phyloP scores from a whole-genome alignment of 2,329 filamentous ascomycete species.

The Anisogramma anomala region DNA sequence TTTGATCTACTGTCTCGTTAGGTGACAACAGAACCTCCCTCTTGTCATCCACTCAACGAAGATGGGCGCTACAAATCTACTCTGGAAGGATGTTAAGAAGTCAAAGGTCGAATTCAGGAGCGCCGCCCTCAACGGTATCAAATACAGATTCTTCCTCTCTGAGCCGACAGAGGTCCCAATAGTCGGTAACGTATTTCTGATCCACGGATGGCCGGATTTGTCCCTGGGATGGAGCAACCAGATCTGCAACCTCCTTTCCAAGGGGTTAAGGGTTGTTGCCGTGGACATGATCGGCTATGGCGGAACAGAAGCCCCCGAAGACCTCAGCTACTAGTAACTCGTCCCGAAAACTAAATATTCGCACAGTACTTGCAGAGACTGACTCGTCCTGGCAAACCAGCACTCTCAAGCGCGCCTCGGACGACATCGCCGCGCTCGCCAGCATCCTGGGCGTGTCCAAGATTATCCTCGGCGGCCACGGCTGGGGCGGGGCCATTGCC shows the following conservation, averaged over 20 bases:
- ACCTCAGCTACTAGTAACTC: constrained; percentile 46
- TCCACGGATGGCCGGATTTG: constrained; percentile 79
- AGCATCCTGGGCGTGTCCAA: constrained; percentile 16
- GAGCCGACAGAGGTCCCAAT: constrained; percentile 30
- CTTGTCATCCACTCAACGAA: too few relatives aligned
- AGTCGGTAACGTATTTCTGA: constrained; percentile 24
- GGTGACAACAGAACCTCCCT: too few relatives aligned
- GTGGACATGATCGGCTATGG: constrained; percentile 84
- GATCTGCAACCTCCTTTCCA: constrained; percentile 60
- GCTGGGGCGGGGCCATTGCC: constrained; percentile 76
- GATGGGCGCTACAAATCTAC: too few relatives aligned
- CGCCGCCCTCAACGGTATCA: constrained; percentile 53
- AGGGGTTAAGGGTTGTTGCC: constrained; percentile 67
- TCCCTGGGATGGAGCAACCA: constrained; percentile 82
- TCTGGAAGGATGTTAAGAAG: too few relatives aligned
- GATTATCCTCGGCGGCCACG: constrained; percentile 81
- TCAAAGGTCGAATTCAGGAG: constrained; percentile 48
- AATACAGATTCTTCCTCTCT: constrained; percentile 53
- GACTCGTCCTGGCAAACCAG: background rate
- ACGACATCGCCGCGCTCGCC: constrained; percentile 51
- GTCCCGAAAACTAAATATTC: too few relatives aligned
- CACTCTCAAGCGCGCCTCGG: constrained; percentile 55
- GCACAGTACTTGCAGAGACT: background rate
- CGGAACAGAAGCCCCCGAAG: constrained; percentile 55
- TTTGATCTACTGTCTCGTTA: too few relatives aligned